A percentile compares a stretch with the other conserved stretches of the same genome.
These are phyloP conservation scores for Amniculicola lignicola DNA, from an alignment of 495 filamentous ascomycete species.

Conservation along the genomic window DNA sequence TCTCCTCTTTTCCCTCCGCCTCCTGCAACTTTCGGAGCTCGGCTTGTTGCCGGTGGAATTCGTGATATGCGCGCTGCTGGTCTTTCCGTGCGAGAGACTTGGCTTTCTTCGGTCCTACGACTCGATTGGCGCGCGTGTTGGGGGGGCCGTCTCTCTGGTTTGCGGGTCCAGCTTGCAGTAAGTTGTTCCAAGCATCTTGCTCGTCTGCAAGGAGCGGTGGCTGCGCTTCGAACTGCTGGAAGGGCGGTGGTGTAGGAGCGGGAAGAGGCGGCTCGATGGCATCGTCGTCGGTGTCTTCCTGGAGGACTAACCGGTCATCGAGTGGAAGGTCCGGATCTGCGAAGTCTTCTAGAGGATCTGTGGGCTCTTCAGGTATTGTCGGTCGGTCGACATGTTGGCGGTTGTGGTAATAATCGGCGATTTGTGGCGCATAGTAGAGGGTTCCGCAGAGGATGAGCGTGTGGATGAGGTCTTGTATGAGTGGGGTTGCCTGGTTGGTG, in stretches of 20 bases:
- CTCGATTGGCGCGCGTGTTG: constrained; percentile 31
- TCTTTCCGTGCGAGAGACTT: constrained; percentile 48
- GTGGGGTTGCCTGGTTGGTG: constrained; percentile 38
- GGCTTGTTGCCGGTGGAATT: constrained; percentile 46
- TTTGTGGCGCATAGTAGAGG: constrained; percentile 40
- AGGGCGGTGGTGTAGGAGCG: constrained; percentile 28
- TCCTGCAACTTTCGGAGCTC: constrained; percentile 41
- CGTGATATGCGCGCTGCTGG: constrained; percentile 50
- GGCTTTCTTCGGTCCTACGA: constrained; percentile 50
- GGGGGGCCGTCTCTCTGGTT: constrained; percentile 8
- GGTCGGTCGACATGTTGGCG: constrained; percentile 8
- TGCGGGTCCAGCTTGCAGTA: constrained; percentile 15
- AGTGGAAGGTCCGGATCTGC: background rate
- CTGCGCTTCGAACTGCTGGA: background rate
- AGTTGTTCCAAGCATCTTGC: too few species aligned
- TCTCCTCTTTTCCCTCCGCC: constrained; percentile 39
- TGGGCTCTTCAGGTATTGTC: background rate
- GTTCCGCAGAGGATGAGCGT: constrained; percentile 37
- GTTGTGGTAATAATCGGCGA: constrained; percentile 25
- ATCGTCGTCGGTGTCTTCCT: constrained; percentile 1
- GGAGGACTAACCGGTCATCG: background rate
- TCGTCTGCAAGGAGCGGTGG: background rate
- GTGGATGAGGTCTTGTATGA: constrained; percentile 42
- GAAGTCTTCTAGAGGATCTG: background rate
- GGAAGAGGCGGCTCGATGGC: constrained; percentile 13